Base-by-base conservation (phyloP, 2,329 filamentous ascomycete genomes). In the Orbilia quercus region DNA sequence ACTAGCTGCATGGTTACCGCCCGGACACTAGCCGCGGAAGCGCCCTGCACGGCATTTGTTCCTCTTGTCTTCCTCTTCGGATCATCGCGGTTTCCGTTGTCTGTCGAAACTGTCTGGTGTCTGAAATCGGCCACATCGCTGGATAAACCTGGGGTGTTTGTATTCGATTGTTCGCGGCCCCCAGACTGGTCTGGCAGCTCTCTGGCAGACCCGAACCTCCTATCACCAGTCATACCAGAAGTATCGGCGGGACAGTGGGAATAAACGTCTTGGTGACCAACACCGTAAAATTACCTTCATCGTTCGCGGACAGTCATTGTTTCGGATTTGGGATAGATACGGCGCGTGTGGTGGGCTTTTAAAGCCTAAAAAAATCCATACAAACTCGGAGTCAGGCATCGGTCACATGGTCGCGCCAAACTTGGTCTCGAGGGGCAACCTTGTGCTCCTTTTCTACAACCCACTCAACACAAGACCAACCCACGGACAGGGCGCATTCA, bases 1-100 rank as follows among this genome's bases (percentile, higher is more conserved):
- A 96, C 86, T 77, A 92, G 84, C 79, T 96, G 90, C 6, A 91
- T 90, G 77, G 90, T 93, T 75, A 96, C 81, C 25, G 92, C 93
- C 50, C 93, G 55, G 38, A 57, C 60, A 11, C 70, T 62, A 36
- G 70, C 70, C 1, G 70, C 70, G 3, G 70, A 74, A 31, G 63
- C 70, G 16, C 70, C 70, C 54, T 74, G 70, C 2, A 74, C 63
- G 28, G 70, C 64, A 16, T 74, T 74, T 40, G 48, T 60, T 22
- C 69, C 54, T 51, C 66, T 73, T 22, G 54, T 62, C 48, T 74
- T 74, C 63, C 63, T 62, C 40, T 57, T 67, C 22, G 62, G 70
- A 23, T 74, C 70, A 16, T 64, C 57, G n/a, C 50, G 45, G 3
- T 42, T 40, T 7, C 67, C 58, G n/a, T 54, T 63, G 25, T 69